These are phyloP conservation scores for Metschnikowia borealis DNA, from an alignment of 805 yeast genomes.

Conservation along the genomic window DNA sequence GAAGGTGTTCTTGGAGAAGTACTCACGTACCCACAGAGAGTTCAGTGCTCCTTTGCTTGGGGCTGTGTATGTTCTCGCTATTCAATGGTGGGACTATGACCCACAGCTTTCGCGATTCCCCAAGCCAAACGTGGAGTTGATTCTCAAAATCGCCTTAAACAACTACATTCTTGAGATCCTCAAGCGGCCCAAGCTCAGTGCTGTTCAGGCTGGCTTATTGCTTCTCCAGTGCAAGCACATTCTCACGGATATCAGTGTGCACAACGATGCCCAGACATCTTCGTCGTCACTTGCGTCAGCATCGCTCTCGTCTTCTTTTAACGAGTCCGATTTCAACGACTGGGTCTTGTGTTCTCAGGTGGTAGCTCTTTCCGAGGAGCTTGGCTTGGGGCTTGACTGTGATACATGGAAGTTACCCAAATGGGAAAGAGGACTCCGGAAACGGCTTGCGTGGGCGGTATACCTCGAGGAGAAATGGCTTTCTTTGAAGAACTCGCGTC, in stretches of 20 bases:
- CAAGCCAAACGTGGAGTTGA: conserved; percentile 65
- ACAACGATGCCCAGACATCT: conserved; percentile 10
- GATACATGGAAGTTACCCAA: conserved; percentile 87
- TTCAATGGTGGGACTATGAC: conserved; percentile 93
- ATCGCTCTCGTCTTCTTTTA: conserved; percentile 17
- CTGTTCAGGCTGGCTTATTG: conserved; percentile 85
- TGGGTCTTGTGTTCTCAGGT: conserved; percentile 87
- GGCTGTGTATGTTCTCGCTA: conserved; percentile 81
- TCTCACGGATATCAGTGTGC: conserved; percentile 12
- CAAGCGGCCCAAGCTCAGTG: conserved; percentile 84
- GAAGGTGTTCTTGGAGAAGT: conserved; percentile 86
- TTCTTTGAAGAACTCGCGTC: conserved; percentile 74
- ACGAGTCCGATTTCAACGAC: conserved; percentile 52
- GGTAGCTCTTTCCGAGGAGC: conserved; percentile 81
- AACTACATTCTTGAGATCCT: conserved; percentile 71
- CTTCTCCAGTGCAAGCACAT: conserved; percentile 61
- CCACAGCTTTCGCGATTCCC: conserved; percentile 71
- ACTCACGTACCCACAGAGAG: conserved; percentile 85
- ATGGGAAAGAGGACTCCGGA: conserved; percentile 90
- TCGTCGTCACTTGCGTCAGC: conserved; percentile 15
- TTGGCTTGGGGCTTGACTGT: conserved; percentile 90
- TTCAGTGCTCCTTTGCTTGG: conserved; percentile 88
- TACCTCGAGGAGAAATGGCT: conserved; percentile 92
- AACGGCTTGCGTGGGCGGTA: conserved; percentile 94
- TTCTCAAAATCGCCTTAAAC: conserved; percentile 50